Evolutionary conservation across 2,329 filamentous ascomycete species (phyloP), one percentile per base, ranked within the genome.

Genomic region (Trichoderma simmonsii): DNA sequence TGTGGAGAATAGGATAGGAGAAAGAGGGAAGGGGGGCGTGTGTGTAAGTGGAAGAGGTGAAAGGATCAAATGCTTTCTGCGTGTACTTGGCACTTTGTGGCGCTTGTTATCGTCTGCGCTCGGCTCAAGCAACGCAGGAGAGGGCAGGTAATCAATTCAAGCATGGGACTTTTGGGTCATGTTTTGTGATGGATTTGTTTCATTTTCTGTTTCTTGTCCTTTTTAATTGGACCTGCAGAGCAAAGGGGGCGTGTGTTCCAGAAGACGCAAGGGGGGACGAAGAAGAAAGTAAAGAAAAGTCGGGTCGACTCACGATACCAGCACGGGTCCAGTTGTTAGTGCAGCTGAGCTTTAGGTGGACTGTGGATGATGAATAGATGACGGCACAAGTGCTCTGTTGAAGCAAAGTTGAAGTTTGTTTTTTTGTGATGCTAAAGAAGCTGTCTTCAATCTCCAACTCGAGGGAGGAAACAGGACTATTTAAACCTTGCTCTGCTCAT

Each of bases 301-400:
- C 24, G 28, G 34, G 48, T 24, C 5, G 15, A 70, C 67, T 70
- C 67, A 70, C 67, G 24, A 39, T 61, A 36, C 21, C 28, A 69
- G 56, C 34, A 68, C 39, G 15, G 32, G 32, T n/a, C 12, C 18
- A n/a, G 6, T 26, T 67, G 64, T 57, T 70, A 70, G 67, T 61
- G 67, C 39, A 43, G 39, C 15, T 43, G 39, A 43, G 39, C 57
- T 60, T 21, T n/a, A 15, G 8, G 54, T 51, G 30, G 30, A 26
- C 66, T n/a, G 56, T 70, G 43, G 43, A 43, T 70, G 67, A 70
- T 70, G 67, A 32, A 26, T 70, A 14, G 57, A 70, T 70, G 67
- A 70, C 67, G 67, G 67, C 67, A 70, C 66, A 67, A 54, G 48
- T 54, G 30, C 39, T 4, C 39, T 43, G 15, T 63, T 34, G 26